Evolutionary conservation across 371 early-diverging fungal genomes (phyloP), one percentile per base, ranked within the genome.

Genomic region (Mortierella sp.): DNA sequence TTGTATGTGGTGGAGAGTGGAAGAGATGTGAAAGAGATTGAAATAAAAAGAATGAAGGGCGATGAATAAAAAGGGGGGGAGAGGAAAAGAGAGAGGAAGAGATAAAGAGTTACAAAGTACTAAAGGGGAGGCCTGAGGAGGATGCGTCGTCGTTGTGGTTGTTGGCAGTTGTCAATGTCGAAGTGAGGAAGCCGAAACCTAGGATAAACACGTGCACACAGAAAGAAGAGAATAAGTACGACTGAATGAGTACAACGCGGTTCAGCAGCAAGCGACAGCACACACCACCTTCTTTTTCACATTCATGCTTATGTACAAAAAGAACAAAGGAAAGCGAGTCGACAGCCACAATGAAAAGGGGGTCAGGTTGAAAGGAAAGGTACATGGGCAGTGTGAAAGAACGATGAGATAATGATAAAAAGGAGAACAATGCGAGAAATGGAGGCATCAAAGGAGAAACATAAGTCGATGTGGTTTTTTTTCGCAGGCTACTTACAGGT

Each of bases 111-210:
- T 64, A 59, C 28, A 31, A 59, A 31, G 5, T 14, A 16, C 31
- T 28, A 59, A 16, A 59, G 59, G 8, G 28, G 28, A 59, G 59
- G 34, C 59, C 19, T 31, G 59, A 59, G 19, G 64, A 64, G 37
- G 64, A 37, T 64, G 37, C 64, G 64, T 64, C 21, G 64, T 31
- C 26, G 64, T 53, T 53, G 53, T 24, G 53, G 5, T n/a, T 72
- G 61, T 70, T 61, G 64, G 64, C 31, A 16, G 64, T 64, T 37
- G 64, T 40, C 21, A 10, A 21, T 74, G 74, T 76, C 69, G 74
- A 74, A 14, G 74, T 61, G 26, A 44, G 43, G 55, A 40, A 31
- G 48, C 64, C 48, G 50, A 55, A 74, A 44, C 34, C 74, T 74
- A 44, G 71, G 73, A 73, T 73, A 55, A 43, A 34, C 53, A 34